phyloP scores from a whole-genome alignment of 108 stramenopile species.

The Cyclotella kingstonii region DNA sequence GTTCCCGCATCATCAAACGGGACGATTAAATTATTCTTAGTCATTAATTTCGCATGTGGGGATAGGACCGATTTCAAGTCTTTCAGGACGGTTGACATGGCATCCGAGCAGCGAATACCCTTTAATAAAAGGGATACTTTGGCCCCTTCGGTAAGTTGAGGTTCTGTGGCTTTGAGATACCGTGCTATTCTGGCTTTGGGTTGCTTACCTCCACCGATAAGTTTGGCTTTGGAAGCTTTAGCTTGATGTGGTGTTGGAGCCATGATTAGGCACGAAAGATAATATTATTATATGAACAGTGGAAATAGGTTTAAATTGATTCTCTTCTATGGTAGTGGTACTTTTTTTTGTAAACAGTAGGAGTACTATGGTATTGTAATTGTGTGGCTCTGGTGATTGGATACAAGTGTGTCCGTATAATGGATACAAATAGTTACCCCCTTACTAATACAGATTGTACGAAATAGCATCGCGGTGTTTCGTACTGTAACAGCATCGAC shows the following conservation, averaged over 20 bases:
- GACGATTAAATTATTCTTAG: constrained; percentile 86
- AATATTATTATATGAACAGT: too few species aligned
- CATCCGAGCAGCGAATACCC: constrained; percentile 82
- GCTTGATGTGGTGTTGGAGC: constrained; percentile 82
- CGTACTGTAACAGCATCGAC: too few species aligned
- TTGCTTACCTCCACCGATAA: constrained; percentile 72
- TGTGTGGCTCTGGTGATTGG: too few species aligned
- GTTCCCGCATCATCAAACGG: constrained; percentile 83
- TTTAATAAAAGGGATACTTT: constrained; percentile 81
- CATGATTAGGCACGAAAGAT: too few species aligned
- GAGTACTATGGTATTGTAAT: too few species aligned
- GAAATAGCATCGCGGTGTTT: too few species aligned
- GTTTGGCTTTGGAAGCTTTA: constrained; percentile 66
- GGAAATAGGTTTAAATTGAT: too few species aligned
- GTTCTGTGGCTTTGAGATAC: constrained; percentile 79
- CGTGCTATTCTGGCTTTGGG: constrained; percentile 85
- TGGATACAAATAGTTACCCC: too few species aligned
- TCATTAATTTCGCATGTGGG: constrained; percentile 76
- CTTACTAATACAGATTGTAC: too few species aligned
- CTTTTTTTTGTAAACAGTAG: too few species aligned
- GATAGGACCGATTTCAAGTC: constrained; percentile 84
- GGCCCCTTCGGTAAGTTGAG: constrained; percentile 71
- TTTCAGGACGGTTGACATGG: constrained; percentile 79
- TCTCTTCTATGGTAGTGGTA: too few species aligned
- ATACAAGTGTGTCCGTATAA: too few species aligned